Base-by-base conservation (phyloP, 2,329 filamentous ascomycete species). In the Plectosphaerella sp. region DNA sequence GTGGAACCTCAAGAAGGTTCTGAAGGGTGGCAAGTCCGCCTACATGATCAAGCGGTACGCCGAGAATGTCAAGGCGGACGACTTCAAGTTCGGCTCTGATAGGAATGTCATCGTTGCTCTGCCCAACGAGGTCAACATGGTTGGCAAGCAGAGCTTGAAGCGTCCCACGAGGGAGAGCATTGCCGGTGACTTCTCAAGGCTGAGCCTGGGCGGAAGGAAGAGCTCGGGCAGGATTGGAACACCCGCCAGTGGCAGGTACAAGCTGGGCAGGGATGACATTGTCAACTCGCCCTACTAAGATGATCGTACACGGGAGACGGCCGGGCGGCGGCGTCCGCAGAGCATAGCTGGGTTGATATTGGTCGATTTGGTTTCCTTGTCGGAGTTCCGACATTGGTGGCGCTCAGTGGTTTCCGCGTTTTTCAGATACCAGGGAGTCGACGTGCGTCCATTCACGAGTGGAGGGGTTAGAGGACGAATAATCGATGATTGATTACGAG, bases 121-220 rank as follows among this genome's bases (percentile, higher is more conserved):
- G 57, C 92, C 94, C 2, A 96, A 99, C 66, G 92, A 97, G 69
- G 94, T 99, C 60, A 95, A 97, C 70, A 97, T 97, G 92, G 90
- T 99, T 12, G 88, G 87, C 45, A 92, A 93, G 70, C 82, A 87
- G 61, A 87, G 84, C 52, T 81, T 99, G 64, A 90, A 90, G 77
- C 86, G 86, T 64, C 91, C 93, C 1, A 97, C 94, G 1, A 78
- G 94, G 37, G 91, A 99, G 75, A 97, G 91, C 68, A 97, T 99
- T 67, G 89, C 89, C 15, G 78, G 82, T 36, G 69, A 85, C 60
- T 70, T 78, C 52, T 48, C 54, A 12, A 37, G 59, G 33, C 72
- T 69, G 57, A 49, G 48, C 39, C 74, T 72, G 45, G 76, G 72
- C 56, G 79, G 67, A 51, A 70, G 79, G 39, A 72, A 77, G 56